Evolutionary conservation across 2,329 filamentous ascomycete species (phyloP), one percentile per base, ranked within the genome.

Genomic region (Eutypella sp.): DNA sequence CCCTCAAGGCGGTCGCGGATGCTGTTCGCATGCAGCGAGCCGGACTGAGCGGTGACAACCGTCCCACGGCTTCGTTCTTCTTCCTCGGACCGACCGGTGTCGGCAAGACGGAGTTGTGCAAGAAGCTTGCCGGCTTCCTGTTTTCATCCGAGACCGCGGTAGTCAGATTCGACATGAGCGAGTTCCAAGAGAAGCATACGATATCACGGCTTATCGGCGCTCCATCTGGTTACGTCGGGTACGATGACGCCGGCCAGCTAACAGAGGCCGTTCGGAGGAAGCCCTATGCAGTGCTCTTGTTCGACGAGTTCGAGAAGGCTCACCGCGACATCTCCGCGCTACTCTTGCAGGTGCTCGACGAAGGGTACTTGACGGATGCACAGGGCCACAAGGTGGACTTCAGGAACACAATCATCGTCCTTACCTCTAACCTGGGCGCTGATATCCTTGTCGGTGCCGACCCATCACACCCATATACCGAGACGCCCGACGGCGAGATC

Each of bases 351-450:
- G 92, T 97, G 0, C 80, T 99, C 1, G 93, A 97, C 61, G 93
- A 97, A 65, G 93, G 93, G 3, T 96, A 93, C 71, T 78, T 99
- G 41, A 97, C 92, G 1, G 93, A 97, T 63, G 84, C 89, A 0
- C 92, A 97, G 68, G 93, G 93, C 25, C 91, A 96, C 72, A 96
- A 93, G 67, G 86, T 99, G 48, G 93, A 97, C 64, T 97, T 97
- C 74, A 80, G 87, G 50, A 97, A 96, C 67, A 96, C 92, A 7
- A 87, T 97, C 59, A 96, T 97, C 55, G 92, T 97, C 2, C 78
- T 99, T 46, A 97, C 93, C 0, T 96, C 90, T 31, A 99, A 99
- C 64, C 79, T 99, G 2, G 93, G 93, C 33, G 91, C 93, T 13
- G 82, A 96, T 46, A 92, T 95, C 41, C 84, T 99, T 10, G 87